These are phyloP conservation scores for Eucalyptus virginea DNA, from an alignment of 345 rosid genomes.

Conservation along the genomic window DNA sequence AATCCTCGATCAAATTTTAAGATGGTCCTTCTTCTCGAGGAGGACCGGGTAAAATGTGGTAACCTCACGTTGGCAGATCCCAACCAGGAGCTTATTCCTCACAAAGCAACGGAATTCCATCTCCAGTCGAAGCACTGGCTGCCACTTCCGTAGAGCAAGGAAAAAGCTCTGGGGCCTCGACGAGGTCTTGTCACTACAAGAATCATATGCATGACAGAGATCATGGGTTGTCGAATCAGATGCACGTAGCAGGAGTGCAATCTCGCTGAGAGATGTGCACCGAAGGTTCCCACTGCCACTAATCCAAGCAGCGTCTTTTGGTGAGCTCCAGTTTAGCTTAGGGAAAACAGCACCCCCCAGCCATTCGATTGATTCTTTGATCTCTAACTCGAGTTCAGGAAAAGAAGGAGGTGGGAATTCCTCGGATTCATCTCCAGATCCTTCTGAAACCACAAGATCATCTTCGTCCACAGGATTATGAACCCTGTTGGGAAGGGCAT, in stretches of 20 bases:
- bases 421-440: conserved; percentile 31
- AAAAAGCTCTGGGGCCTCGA: conserved; percentile 60
- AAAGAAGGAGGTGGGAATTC: conserved; percentile 35
- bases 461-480: conserved; percentile 53
- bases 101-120: conserved; percentile 84
- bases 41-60: conserved; percentile 63
- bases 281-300: conserved; percentile 52
- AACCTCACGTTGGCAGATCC: conserved; percentile 55
- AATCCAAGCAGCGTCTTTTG: conserved; percentile 91
- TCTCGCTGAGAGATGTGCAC: conserved; percentile 36
- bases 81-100: conserved; percentile 27
- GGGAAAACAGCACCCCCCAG: conserved; percentile 67
- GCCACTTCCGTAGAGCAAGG: conserved; percentile 76
- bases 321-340: conserved; percentile 86
- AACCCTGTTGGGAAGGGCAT: conserved; percentile 71
- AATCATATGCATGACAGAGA: conserved; percentile 66
- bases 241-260: conserved; percentile 54
- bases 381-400: conserved; percentile 51
- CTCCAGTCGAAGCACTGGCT: conserved; percentile 40
- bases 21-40: conserved; percentile 14
- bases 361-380: conserved; percentile 46
- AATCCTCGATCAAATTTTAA: conserved; percentile 28
- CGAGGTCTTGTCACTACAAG: conserved; percentile 32
- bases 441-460: conserved; percentile 51
- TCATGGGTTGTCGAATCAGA: conserved; percentile 67